phyloP scores from a whole-genome alignment of 768 basidiomycete genomes.

The Kwoniella botswanensis region DNA sequence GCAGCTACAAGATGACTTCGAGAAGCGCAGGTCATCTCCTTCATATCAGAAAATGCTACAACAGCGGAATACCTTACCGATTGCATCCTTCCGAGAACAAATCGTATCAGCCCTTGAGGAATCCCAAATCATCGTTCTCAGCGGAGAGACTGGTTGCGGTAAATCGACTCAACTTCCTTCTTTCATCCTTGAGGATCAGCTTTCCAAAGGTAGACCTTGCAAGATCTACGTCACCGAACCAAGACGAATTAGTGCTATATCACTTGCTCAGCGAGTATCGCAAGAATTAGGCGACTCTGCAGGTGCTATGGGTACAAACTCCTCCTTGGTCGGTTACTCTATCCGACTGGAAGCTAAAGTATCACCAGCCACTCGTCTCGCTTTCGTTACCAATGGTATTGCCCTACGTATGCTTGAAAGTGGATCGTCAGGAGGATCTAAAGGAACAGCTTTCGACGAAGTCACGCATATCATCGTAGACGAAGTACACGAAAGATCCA shows the following conservation, averaged over 20 bases:
- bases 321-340: conserved; percentile 89
- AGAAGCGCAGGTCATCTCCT: conserved; percentile 66
- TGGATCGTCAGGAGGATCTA: conserved; percentile 70
- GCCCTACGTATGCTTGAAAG: conserved; percentile 96
- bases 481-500: conserved; percentile 95
- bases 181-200: conserved; percentile 88
- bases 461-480: conserved; percentile 98
- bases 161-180: conserved; percentile 96
- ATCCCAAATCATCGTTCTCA: conserved; percentile 85
- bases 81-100: conserved; percentile 76
- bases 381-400: conserved; percentile 92
- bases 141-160: conserved; percentile 82
- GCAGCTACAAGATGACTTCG: conserved; percentile 67
- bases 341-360: conserved; percentile 90
- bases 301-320: conserved; percentile 73
- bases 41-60: conserved; percentile 87
- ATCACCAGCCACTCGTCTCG: conserved; percentile 68
- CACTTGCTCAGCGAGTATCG: conserved; percentile 92
- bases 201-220: conserved; percentile 78
- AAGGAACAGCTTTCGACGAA: conserved; percentile 85
- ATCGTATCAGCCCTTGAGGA: conserved; percentile 73
- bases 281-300: conserved; percentile 83
- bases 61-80: conserved; percentile 80
- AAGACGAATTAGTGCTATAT: conserved; percentile 92
- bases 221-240: conserved; percentile 96